phyloP scores from a whole-genome alignment of 768 basidiomycete genomes.

The Suillus plorans region DNA sequence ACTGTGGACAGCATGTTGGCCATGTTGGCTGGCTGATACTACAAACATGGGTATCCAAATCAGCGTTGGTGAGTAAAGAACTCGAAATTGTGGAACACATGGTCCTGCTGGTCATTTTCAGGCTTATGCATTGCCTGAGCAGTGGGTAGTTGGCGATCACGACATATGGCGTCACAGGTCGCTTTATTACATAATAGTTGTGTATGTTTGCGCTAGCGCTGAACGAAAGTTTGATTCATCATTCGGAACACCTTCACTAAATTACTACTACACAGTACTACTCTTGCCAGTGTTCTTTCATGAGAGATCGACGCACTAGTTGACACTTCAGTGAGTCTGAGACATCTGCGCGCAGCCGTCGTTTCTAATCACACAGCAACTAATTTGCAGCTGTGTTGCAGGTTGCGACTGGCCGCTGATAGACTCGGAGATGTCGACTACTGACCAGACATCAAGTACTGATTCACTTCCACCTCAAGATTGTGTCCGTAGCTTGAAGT shows the following conservation, averaged over 20 bases:
- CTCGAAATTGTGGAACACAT: neutral
- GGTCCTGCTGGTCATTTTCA: too few species aligned
- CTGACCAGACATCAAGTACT: neutral
- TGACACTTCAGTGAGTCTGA: too few species aligned
- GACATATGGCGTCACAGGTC: neutral
- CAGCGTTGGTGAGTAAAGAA: neutral
- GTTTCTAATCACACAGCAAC: neutral
- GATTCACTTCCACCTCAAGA: neutral
- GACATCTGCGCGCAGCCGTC: neutral
- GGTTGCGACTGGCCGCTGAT: neutral
- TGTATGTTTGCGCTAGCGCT: too few species aligned
- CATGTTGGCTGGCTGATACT: neutral
- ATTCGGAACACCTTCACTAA: too few species aligned
- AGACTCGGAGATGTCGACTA: neutral
- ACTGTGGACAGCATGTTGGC: neutral
- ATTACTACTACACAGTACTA: too few species aligned
- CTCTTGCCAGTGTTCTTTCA: too few species aligned
- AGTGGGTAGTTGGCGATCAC: neutral
- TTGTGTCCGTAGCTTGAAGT: neutral
- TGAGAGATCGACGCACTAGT: too few species aligned
- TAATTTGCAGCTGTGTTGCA: neutral
- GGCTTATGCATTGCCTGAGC: neutral
- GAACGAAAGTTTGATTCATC: too few species aligned
- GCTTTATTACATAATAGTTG: too few species aligned
- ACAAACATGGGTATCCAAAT: neutral